phyloP scores from a whole-genome alignment of 2,329 filamentous ascomycete genomes.

The Monilinia vaccinii-corymbosi region DNA sequence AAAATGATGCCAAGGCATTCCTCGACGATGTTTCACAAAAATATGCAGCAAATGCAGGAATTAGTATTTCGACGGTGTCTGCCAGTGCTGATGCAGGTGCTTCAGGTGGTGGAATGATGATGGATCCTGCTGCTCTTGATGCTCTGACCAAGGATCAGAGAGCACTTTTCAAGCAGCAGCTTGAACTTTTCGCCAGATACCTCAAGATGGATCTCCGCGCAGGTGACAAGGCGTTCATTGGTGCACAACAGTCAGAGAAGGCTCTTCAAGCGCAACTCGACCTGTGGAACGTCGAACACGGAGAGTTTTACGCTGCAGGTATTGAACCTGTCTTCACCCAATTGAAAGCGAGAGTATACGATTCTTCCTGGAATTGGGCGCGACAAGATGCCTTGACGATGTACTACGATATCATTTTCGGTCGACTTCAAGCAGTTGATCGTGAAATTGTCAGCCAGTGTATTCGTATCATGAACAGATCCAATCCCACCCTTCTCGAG shows the following conservation, averaged over 20 bases:
- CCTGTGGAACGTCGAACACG: constrained; percentile 90
- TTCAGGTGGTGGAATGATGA: constrained; percentile 86
- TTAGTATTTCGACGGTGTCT: constrained; percentile 71
- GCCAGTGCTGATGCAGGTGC: constrained; percentile 64
- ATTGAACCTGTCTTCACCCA: constrained; percentile 91
- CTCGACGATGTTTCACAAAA: constrained; percentile 83
- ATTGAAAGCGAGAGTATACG: constrained; percentile 91
- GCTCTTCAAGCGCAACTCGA: constrained; percentile 89
- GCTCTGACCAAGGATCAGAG: constrained; percentile 95
- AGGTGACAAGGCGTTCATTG: constrained; percentile 89
- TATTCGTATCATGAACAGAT: constrained; percentile 98
- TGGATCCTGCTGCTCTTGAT: constrained; percentile 96
- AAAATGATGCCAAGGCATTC: constrained; percentile 85
- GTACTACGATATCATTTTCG: constrained; percentile 99
- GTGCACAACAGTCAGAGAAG: constrained; percentile 75
- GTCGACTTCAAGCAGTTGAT: constrained; percentile 83
- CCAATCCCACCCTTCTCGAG: constrained; percentile 87
- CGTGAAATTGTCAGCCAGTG: constrained; percentile 98
- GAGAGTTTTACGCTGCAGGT: constrained; percentile 88
- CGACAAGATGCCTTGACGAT: constrained; percentile 94
- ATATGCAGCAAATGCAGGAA: constrained; percentile 74
- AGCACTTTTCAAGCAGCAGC: constrained; percentile 94
- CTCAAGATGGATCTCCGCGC: constrained; percentile 93
- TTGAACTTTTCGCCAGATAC: constrained; percentile 90
- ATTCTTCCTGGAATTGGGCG: constrained; percentile 99